phyloP scores from a whole-genome alignment of 2,329 filamentous ascomycete genomes.

The Penicillium sclerotiorum region DNA sequence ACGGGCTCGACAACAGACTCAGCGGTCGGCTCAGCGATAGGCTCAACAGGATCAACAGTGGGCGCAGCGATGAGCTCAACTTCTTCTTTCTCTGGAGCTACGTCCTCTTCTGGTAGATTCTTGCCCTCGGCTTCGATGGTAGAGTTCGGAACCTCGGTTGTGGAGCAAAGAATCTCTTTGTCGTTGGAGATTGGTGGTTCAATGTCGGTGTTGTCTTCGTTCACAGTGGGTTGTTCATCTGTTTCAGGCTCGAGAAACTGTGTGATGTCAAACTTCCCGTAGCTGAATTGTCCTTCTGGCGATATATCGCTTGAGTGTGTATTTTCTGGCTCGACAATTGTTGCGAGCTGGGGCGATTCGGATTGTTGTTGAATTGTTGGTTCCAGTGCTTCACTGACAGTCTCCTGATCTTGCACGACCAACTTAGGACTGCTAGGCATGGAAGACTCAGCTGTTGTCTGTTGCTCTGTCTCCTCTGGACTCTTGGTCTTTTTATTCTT shows the following conservation, averaged over 20 bases:
- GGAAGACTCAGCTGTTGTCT: slow-evolving; percentile 29
- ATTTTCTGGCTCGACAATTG: background rate
- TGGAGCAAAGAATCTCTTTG: too few relatives aligned
- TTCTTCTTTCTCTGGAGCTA: background rate
- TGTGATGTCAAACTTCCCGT: slow-evolving; percentile 2
- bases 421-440: slow-evolving; percentile 22
- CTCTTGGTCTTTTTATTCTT: slow-evolving; percentile 40
- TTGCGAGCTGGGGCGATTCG: background rate
- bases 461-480: slow-evolving; percentile 31
- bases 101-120: slow-evolving; percentile 2
- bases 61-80: background rate
- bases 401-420: slow-evolving; percentile 23
- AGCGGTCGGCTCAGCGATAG: background rate
- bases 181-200: slow-evolving; percentile 14
- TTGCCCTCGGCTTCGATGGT: slow-evolving; percentile 9
- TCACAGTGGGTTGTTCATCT: slow-evolving; percentile 22
- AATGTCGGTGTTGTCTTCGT: slow-evolving; percentile 19
- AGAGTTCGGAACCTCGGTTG: slow-evolving; percentile 5
- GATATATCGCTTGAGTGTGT: too few relatives aligned
- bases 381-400: slow-evolving; percentile 6
- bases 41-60: background rate
- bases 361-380: slow-evolving; percentile 3
- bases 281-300: background rate
- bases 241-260: slow-evolving; percentile 10
- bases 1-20: background rate